These are phyloP conservation scores for Euphorbia lathyris DNA, from an alignment of 345 rosid genomes.

Conservation along the genomic window DNA sequence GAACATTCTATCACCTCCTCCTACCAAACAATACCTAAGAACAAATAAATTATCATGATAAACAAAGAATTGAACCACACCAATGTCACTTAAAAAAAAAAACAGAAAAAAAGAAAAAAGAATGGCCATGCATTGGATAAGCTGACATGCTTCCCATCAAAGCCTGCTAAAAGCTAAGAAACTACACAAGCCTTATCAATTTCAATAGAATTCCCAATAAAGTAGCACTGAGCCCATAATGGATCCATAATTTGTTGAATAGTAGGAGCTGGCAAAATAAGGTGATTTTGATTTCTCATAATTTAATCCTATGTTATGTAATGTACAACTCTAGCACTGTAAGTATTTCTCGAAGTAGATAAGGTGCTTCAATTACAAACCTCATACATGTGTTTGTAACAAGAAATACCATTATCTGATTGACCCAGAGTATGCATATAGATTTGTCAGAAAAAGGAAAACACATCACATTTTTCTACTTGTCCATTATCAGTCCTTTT, in stretches of 20 bases:
- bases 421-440: not conserved
- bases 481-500: too few species aligned
- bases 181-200: too few species aligned
- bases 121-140: not conserved
- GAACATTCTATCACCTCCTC: too few species aligned
- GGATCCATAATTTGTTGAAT: not conserved
- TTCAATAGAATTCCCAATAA: not conserved
- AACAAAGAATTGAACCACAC: too few species aligned
- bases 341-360: too few species aligned
- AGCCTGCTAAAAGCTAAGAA: not conserved
- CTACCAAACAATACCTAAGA: too few species aligned
- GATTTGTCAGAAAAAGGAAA: not conserved
- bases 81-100: not conserved
- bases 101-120: not conserved
- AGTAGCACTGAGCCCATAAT: not conserved
- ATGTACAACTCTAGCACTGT: not conserved
- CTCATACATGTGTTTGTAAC: not conserved
- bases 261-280: too few species aligned
- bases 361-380: too few species aligned
- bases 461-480: not conserved
- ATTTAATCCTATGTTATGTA: too few species aligned
- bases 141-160: slow-evolving; percentile 3
- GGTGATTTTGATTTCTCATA: not conserved
- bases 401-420: not conserved
- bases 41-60: not conserved